phyloP scores from a whole-genome alignment of 352 stramenopile genomes.

The Blastocystis sp. region DNA sequence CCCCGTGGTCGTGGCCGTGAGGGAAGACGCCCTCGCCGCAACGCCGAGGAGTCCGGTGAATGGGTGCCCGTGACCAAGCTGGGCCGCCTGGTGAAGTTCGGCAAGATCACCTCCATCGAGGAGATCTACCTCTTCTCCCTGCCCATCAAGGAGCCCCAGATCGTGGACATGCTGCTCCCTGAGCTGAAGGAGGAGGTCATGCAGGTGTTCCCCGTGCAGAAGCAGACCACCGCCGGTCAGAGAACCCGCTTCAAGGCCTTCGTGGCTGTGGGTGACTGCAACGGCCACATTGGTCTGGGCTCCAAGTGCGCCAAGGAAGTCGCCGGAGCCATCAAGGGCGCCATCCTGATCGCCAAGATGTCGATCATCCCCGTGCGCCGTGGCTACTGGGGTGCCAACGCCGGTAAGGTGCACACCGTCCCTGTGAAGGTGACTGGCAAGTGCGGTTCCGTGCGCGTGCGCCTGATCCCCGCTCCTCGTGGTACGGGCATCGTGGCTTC shows the following conservation, averaged over 20 bases:
- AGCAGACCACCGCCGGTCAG: slow-evolving; percentile 98
- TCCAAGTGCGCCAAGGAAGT: slow-evolving; percentile 99
- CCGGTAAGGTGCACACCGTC: slow-evolving; percentile 88
- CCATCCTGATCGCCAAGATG: slow-evolving; percentile 98
- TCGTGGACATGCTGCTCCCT: slow-evolving; percentile 86
- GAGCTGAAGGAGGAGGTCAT: slow-evolving; percentile 99
- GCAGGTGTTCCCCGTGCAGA: slow-evolving; percentile 99
- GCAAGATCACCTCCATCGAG: slow-evolving; percentile 97
- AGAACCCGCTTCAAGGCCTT: slow-evolving; percentile 99
- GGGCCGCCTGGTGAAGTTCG: slow-evolving; percentile 97
- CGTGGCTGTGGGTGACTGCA: slow-evolving; percentile 94
- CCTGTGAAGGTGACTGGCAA: slow-evolving; percentile 98
- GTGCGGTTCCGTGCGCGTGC: slow-evolving; percentile 95
- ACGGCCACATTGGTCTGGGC: slow-evolving; percentile 97
- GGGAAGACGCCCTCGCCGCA: slow-evolving; percentile 14
- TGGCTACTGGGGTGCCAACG: slow-evolving; percentile 96
- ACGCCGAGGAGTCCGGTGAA: slow-evolving; percentile 72
- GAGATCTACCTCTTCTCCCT: slow-evolving; percentile 99
- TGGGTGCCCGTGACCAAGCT: slow-evolving; percentile 99
- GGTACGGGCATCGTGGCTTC: slow-evolving; percentile 97
- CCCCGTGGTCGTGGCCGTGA: slow-evolving; percentile 58
- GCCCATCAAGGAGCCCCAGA: slow-evolving; percentile 98
- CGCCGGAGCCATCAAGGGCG: slow-evolving; percentile 95
- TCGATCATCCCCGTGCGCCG: slow-evolving; percentile 93
- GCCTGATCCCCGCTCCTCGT: slow-evolving; percentile 96